Base-by-base conservation (phyloP, 2,329 filamentous ascomycete species). In the Calonectria montana region DNA sequence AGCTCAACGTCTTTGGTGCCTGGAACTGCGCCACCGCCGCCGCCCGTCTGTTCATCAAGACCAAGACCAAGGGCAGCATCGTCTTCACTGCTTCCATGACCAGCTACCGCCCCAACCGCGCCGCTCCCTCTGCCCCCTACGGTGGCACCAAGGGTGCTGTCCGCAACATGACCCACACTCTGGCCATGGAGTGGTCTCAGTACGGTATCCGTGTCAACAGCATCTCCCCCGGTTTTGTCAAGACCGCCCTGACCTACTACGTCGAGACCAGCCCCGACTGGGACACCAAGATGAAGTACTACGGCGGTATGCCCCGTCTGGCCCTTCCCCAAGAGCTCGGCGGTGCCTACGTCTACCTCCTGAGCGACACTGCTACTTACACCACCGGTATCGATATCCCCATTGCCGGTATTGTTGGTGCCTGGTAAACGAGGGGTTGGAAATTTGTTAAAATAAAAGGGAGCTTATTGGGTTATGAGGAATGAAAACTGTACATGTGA, bases 251-350 rank as follows among this genome's bases (percentile, higher is more conserved):
- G 81, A 88, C 86, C 8, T 88, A 87, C 77, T 87, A 86, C 75
- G 87, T 90, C 6, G 84, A 86, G 69, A 84, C 84, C n/a, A 82
- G 84, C 18, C 86, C 87, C 0, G 88, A 90, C 76, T 91, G 88
- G 89, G 86, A 88, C 69, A 81, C 84, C 72, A 87, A 90, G 81
- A 85, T 90, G 82, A 86, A 89, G 80, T 90, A 90, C 76, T 90
- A 90, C 75, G 87, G 88, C 3, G 88, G 88, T 3, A 90, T 91
- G 83, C 88, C 88, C 13, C 81, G 88, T 31, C 74, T 91, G 43
- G 89, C 88, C 0, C 84, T 87, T 59, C 86, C 87, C 0, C 84
- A 88, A 73, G 88, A 91, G 79, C 80, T 91, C 2, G 88, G 88
- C 2, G 88, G 88, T 16, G 88, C 88, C 1, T 90, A 90, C 74